Evolutionary conservation across 192 early-diverging fungal species (phyloP), one percentile per base, ranked within the genome.

Genomic region (Neocallimastix lanati): DNA sequence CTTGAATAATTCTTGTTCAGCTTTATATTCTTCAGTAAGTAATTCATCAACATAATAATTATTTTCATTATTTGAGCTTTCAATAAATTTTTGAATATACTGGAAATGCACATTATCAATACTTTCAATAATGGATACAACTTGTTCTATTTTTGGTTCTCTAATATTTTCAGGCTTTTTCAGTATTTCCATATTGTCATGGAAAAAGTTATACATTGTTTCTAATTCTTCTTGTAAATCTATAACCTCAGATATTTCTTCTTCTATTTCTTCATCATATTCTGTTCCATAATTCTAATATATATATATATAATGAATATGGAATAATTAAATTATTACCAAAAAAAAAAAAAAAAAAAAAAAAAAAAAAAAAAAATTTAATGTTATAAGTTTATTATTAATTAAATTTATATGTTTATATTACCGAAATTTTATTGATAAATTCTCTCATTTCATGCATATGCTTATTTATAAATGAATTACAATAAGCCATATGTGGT

Each of bases 401-500:
- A 38, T 14, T 12, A 12, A 12, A 38, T 38, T 14, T 38, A 14
- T 15, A 38, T 14, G 9, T 14, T 38, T 14, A 38, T 38, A 38
- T 38, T 29, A 81, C 81, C 79, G 89, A 84, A 28, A 90, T 85
- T n/a, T 79, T 77, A 77, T 90, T 84, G 18, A 90, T 83, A 79
- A 88, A 90, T 16, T 58, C 80, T 77, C 83, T 90, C 87, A 90
- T 88, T 29, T 37, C 76, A 9, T 18, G 28, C 4, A 87, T 79
- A 33, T 87, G 81, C 12, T 85, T 67, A 4, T 78, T 77, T 14
- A 90, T 88, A 80, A 91, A 90, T 29, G 81, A 76, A 79, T 90
- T 90, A 78, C 81, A 88, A 40, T 84, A 50, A 27, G 33, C 33
- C 89, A 90, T 90, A 78, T 88, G 84, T 14, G 85, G 85, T 81